A percentile compares a stretch with the other conserved stretches of the same genome.
phyloP scores from a whole-genome alignment of 768 basidiomycete genomes.

The Auricularia cornea region DNA sequence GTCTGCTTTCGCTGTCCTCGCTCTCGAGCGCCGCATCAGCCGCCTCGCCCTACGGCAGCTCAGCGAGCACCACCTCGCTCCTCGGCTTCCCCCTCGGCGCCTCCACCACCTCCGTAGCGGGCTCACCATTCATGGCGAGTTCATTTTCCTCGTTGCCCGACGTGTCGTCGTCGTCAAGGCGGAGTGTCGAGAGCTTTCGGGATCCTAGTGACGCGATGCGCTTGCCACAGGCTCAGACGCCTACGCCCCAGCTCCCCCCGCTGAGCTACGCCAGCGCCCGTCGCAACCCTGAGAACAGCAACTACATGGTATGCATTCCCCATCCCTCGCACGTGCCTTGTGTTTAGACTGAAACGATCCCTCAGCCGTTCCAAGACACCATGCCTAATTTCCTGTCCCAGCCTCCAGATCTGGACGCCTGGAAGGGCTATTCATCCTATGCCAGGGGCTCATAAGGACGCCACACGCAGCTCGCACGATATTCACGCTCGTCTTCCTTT shows the following conservation, averaged over 20 bases:
- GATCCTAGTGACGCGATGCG: background rate
- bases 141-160: background rate
- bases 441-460: background rate
- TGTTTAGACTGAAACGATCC: background rate
- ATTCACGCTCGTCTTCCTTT: background rate
- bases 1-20: background rate
- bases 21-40: background rate
- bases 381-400: background rate
- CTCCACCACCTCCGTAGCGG: background rate
- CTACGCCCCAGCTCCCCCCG: slow-evolving; percentile 11
- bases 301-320: background rate
- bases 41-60: background rate
- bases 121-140: background rate
- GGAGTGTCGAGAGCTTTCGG: background rate
- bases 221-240: background rate
- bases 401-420: background rate
- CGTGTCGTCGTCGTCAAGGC: background rate
- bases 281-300: background rate
- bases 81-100: background rate
- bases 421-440: background rate
- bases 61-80: background rate
- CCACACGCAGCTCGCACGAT: background rate
- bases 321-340: background rate
- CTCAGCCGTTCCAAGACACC: background rate
- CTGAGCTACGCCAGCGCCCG: slow-evolving; percentile 21